Evolutionary conservation across 75 land plant genomes (phyloP), one percentile per base, ranked within the genome.

Genomic region (Picea glauca): DNA sequence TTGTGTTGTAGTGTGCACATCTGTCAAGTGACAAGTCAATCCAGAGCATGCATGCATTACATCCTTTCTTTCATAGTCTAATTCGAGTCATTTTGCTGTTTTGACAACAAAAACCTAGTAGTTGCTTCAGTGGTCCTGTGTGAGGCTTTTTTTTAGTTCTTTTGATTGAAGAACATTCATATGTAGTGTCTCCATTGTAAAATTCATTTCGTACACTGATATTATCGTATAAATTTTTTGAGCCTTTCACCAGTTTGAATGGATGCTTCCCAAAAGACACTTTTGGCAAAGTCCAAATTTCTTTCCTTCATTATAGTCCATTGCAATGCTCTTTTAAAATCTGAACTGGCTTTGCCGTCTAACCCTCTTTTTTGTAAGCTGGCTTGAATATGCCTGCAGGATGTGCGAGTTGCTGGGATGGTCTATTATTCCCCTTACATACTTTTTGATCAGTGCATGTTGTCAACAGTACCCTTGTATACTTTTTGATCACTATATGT

Each of bases 291-390:
- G n/a, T 70, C 73, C 54, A 20, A 70, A 40, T 38, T 70, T 13
- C 13, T 40, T 70, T 18, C n/a, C 73, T 38, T 40, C 13, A 23
- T 7, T 1, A 26, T 62, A 62, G 13, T 62, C 18, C 30, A 46
- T 46, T 35, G 23, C 73, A 40, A 70, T 38, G 50, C 50, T 40
- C 43, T n/a, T 3, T 70, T 54, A 70, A 70, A 7, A 18, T 70
- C 9, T 33, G 50, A 35, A 43, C 54, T 43, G 73, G 11, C 11
- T 66, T 35, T 70, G 73, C 21, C 7, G 7, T 3, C 46, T 40
- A 70, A 70, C 50, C 20, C 50, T 68, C 73, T 70, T 70, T 40
- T 35, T 70, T 40, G 12, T 70, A 54, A 70, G 50, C n/a, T 68
- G 18, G 72, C 50, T 70, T 40, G 9, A 14, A 35, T 70, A 70